Base-by-base conservation (phyloP, 2,329 filamentous ascomycete species). In the Volutella citrinella region DNA sequence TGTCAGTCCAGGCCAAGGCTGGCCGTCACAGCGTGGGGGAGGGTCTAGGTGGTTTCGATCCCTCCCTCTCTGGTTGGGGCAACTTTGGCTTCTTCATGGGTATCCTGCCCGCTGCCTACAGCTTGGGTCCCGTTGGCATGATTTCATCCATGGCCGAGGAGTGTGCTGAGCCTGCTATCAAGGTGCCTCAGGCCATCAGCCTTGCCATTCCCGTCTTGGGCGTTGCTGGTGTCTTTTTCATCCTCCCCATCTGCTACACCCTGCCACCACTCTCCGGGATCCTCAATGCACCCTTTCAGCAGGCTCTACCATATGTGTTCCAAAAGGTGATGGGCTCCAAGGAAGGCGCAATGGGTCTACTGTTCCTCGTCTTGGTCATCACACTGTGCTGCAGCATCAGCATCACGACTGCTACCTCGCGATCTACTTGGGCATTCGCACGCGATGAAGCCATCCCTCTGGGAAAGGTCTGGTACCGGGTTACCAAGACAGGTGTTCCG, bases 281-380 rank as follows among this genome's bases (percentile, higher is more conserved):
- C 14, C 74, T 85, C 16, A 57, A 63, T 7, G 81, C 84, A 11
- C 72, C 80, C 7, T 84, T 78, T 34, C 81, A 80, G 10, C 84
- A 88, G 52, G 84, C 84, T 3, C 82, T 89, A 42, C 82, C 80
- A 10, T 65, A 82, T 7, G 65, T 89, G 21, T 88, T 89, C 70
- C 84, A 84, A 61, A 79, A 67, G 0, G 83, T 79, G 10, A 88
- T 84, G 0, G 83, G 83, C 5, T 84, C 80, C 19, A 70, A 79
- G 2, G 76, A 66, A 7, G 84, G 82, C 16, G 84, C 84, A 1
- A 87, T 89, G 46, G 82, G 79, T 0, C 68, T 89, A 8, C 68
- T 88, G 9, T 82, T 88, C 57, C 64, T 88, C 7, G 78, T 89
- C 48, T 69, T 89, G 18, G 82, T 84, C 2, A 86, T 89, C 50